Evolutionary conservation across 2,329 filamentous ascomycete species (phyloP), one percentile per base, ranked within the genome.

Genomic region (Graphilbum ipis-grandicollis): DNA sequence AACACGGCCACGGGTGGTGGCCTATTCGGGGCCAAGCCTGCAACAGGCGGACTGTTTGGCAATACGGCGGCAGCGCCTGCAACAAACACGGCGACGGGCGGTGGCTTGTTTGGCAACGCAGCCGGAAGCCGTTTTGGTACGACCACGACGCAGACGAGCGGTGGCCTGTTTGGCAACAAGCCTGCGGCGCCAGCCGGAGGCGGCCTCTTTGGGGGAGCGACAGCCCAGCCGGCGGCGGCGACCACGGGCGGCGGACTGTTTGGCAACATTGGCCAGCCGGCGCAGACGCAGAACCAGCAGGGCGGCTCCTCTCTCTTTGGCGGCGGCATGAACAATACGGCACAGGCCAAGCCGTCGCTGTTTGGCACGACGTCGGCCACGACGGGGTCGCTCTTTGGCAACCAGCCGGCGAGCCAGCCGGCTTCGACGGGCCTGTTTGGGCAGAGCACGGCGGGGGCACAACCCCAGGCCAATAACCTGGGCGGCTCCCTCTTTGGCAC

Each of bases 401-500:
- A 47, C 33, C 62, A 70, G 45, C 25, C 53, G 38, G 60, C 42
- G 36, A 37, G 32, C 15, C 38, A 39, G 30, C 61, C 59, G 31
- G 55, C 60, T 35, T 39, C 49, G 12, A 56, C 57, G 22, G 51
- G 55, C 4, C 30, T 69, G 13, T 72, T 72, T 38, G 65, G 65
- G 12, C 50, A 49, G 38, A 56, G 55, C 31, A 57, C 57, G 34
- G 58, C 60, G 37, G 58, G 65, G 31, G 65, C 71, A 38, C 69
- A 69, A 39, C 57, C 58, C 23, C 63, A 66, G 43, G 52, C 53
- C n/a, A 54, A 50, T 18, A 43, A 52, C 6, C 50, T 63, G 34
- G 63, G 68, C 18, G 59, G 57, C 40, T 79, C 76, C 0, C 50
- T 82, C 3, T 71, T 83, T 35, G 71, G 71, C 17, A 63, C 54